phyloP scores from a whole-genome alignment of 2,329 filamentous ascomycete genomes.

The Epichloe gansuensis region DNA sequence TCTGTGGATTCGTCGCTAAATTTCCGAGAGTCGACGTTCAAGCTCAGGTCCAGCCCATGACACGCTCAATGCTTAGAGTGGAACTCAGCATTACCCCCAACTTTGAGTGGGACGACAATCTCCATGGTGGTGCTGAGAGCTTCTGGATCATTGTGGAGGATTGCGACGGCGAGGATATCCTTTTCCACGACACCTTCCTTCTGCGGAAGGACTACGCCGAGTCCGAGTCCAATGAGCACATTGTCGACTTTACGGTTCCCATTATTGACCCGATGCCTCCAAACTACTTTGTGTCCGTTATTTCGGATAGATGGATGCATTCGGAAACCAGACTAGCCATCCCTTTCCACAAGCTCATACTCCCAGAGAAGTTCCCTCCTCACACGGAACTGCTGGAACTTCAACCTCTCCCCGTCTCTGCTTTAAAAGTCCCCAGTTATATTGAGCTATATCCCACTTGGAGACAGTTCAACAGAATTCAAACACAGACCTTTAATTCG shows the following conservation, averaged over 20 bases:
- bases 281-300: conserved; percentile 92
- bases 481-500: conserved; percentile 94
- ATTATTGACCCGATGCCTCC: conserved; percentile 97
- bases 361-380: conserved; percentile 90
- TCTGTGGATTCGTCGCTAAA: conserved; percentile 78
- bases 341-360: conserved; percentile 85
- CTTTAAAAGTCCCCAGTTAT: conserved; percentile 76
- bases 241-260: conserved; percentile 91
- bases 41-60: conserved; percentile 89
- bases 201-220: conserved; percentile 79
- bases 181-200: conserved; percentile 90
- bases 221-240: conserved; percentile 78
- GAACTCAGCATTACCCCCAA: conserved; percentile 87
- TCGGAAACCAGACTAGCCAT: conserved; percentile 87
- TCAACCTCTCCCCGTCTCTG: conserved; percentile 78
- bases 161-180: conserved; percentile 88
- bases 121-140: conserved; percentile 79
- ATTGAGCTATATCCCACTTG: conserved; percentile 69
- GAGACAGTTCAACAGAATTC: conserved; percentile 89
- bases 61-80: conserved; percentile 79
- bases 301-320: conserved; percentile 98
- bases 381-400: conserved; percentile 87
- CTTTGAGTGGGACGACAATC: conserved; percentile 84
- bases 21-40: conserved; percentile 89
- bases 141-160: conserved; percentile 98